Evolutionary conservation across 2,329 filamentous ascomycete species (phyloP).

Genomic region (Escovopsis sp.): DNA sequence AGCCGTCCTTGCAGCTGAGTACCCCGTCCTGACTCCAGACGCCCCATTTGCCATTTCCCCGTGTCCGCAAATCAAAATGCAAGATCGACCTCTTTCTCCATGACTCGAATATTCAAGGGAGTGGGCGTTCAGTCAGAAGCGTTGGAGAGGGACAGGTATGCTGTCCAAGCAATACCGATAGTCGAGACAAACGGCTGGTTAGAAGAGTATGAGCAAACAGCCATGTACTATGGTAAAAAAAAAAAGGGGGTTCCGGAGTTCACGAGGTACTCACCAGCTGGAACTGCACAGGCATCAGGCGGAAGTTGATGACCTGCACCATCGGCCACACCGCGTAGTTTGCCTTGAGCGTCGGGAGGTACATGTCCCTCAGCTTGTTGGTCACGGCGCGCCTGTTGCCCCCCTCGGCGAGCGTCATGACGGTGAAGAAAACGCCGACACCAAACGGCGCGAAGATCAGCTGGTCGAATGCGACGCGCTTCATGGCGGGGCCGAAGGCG

Average conservation of each 20-base stretch:
- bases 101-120: not conserved
- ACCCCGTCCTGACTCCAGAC: not conserved
- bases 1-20: too few relatives aligned
- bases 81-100: not conserved
- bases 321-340: constrained; percentile 93
- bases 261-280: constrained; percentile 60
- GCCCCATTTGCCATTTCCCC: not conserved
- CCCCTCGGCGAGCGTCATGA: constrained; percentile 91
- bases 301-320: constrained; percentile 94
- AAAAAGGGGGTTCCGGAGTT: too few relatives aligned
- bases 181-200: constrained; percentile 84
- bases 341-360: constrained; percentile 83
- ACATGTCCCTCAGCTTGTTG: constrained; percentile 85
- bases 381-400: constrained; percentile 66
- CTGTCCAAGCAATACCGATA: constrained; percentile 93
- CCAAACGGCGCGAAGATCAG: constrained; percentile 83
- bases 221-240: too few relatives aligned
- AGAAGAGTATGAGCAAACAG: constrained; percentile 3
- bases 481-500: constrained; percentile 64
- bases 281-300: constrained; percentile 85
- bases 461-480: constrained; percentile 86
- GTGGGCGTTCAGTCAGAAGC: constrained; percentile 51
- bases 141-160: constrained; percentile 87
- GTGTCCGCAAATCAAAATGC: not conserved
- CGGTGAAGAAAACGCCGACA: constrained; percentile 80